Percentiles rank a stretch among this genome's conserved stretches.
phyloP scores from a whole-genome alignment of 2,329 filamentous ascomycete genomes.

The Dactylonectria macrodidyma region DNA sequence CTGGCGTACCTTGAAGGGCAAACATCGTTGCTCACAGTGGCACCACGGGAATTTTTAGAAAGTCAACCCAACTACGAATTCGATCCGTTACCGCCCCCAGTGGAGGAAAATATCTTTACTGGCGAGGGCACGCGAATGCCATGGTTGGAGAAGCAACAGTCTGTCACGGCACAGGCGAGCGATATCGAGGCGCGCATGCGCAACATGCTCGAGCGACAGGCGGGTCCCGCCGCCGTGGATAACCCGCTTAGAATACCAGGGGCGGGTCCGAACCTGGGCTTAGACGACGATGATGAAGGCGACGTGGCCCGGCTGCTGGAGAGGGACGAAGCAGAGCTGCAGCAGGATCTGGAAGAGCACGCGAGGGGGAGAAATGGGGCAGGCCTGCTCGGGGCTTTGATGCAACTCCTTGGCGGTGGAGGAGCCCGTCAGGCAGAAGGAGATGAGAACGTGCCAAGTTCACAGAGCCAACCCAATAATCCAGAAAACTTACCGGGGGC shows the following conservation, averaged over 20 bases:
- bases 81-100: slow-evolving; percentile 83
- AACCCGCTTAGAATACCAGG: too few relatives aligned
- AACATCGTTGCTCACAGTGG: slow-evolving; percentile 76
- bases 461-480: slow-evolving; percentile 18
- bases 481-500: slow-evolving; percentile 49
- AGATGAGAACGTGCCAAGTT: slow-evolving; percentile 29
- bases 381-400: slow-evolving; percentile 42
- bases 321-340: slow-evolving; percentile 51
- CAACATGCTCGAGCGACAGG: slow-evolving; percentile 46
- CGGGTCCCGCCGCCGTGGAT: slow-evolving; percentile 18
- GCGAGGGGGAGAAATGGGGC: slow-evolving; percentile 43
- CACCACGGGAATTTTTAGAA: slow-evolving; percentile 77
- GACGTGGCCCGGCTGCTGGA: slow-evolving; percentile 43
- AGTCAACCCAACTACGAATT: slow-evolving; percentile 80
- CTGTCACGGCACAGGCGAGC: slow-evolving; percentile 21
- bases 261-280: not conserved
- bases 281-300: slow-evolving; percentile 47
- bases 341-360: slow-evolving; percentile 50
- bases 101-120: slow-evolving; percentile 62
- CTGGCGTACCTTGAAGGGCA: slow-evolving; percentile 86
- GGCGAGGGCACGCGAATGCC: slow-evolving; percentile 40
- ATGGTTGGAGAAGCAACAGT: slow-evolving; percentile 30
- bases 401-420: not conserved
- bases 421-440: not conserved
- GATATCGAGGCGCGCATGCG: slow-evolving; percentile 49